These are phyloP conservation scores for Volvox reticuliferus DNA, from an alignment of 139 green algal species.

Conservation along the genomic window DNA sequence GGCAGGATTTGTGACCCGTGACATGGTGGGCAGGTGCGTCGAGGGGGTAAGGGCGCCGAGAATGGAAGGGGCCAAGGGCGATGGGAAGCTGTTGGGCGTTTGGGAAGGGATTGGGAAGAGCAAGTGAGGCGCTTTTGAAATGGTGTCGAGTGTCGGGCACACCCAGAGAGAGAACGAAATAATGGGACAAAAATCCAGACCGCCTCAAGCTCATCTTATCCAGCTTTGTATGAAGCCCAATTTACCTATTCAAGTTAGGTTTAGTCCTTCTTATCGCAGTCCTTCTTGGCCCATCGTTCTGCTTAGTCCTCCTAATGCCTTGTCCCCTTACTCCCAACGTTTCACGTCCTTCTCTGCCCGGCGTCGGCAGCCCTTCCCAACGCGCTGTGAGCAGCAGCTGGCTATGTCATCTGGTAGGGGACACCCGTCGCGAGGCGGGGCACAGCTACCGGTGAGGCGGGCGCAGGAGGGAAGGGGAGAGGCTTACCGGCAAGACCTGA, in stretches of 20 bases:
- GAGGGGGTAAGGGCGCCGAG: background rate
- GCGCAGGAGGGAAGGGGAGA: background rate
- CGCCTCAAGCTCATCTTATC: too few species aligned
- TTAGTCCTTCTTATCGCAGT: too few species aligned
- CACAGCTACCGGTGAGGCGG: background rate
- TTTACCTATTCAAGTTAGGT: too few species aligned
- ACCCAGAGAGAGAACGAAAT: background rate
- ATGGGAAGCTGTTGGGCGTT: background rate
- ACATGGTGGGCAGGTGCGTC: slow-evolving; percentile 2
- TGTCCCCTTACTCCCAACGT: background rate
- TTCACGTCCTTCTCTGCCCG: background rate
- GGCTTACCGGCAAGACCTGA: too few species aligned
- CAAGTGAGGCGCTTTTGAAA: too few species aligned
- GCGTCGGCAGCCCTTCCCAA: background rate
- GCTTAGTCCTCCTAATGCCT: background rate
- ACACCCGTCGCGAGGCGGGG: background rate
- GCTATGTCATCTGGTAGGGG: slow-evolving; percentile 26
- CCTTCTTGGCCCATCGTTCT: background rate
- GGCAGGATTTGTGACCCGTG: slow-evolving; percentile 4
- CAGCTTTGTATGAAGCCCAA: too few species aligned
- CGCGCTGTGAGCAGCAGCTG: background rate
- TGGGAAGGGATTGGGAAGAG: background rate
- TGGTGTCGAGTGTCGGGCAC: background rate
- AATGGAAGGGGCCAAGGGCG: background rate
- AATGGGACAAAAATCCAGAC: background rate